A percentile compares a stretch with the other conserved stretches of the same genome.
These are phyloP conservation scores for Metschnikowia matae DNA, from an alignment of 805 yeast species.

Conservation along the genomic window DNA sequence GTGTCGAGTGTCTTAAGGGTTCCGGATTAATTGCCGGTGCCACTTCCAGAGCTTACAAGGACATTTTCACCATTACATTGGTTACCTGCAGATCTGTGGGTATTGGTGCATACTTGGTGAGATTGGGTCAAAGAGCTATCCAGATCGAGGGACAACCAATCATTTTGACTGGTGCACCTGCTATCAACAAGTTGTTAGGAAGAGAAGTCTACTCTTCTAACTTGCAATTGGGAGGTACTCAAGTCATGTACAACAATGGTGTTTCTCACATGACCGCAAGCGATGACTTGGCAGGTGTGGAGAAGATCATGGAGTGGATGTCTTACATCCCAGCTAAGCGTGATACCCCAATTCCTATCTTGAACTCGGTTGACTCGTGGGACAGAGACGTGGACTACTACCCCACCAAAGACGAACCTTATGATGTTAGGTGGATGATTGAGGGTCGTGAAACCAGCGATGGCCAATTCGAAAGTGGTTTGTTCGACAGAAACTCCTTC, in stretches of 20 bases:
- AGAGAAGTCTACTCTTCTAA: constrained; percentile 96
- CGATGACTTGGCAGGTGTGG: constrained; percentile 95
- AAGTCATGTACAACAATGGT: constrained; percentile 97
- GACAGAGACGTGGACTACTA: constrained; percentile 83
- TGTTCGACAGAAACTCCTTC: constrained; percentile 91
- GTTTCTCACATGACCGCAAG: constrained; percentile 96
- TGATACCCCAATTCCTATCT: constrained; percentile 84
- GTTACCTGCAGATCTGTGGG: constrained; percentile 99
- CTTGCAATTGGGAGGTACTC: constrained; percentile 98
- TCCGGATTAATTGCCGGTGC: constrained; percentile 99
- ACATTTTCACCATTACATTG: constrained; percentile 93
- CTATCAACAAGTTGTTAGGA: constrained; percentile 93
- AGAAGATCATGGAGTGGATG: constrained; percentile 92
- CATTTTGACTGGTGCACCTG: constrained; percentile 98
- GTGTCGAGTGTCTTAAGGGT: constrained; percentile 97
- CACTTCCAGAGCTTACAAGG: constrained; percentile 95
- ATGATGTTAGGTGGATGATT: constrained; percentile 94
- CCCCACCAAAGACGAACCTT: constrained; percentile 69
- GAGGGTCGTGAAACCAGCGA: constrained; percentile 70
- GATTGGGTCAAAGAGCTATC: constrained; percentile 98
- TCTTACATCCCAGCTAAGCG: constrained; percentile 91
- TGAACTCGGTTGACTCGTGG: constrained; percentile 83
- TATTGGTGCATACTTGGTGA: constrained; percentile 97
- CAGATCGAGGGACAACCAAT: constrained; percentile 99
- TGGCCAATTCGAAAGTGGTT: constrained; percentile 76